Evolutionary conservation across 495 filamentous ascomycete genomes (phyloP).

Genomic region (Penicillium cataractarum): DNA sequence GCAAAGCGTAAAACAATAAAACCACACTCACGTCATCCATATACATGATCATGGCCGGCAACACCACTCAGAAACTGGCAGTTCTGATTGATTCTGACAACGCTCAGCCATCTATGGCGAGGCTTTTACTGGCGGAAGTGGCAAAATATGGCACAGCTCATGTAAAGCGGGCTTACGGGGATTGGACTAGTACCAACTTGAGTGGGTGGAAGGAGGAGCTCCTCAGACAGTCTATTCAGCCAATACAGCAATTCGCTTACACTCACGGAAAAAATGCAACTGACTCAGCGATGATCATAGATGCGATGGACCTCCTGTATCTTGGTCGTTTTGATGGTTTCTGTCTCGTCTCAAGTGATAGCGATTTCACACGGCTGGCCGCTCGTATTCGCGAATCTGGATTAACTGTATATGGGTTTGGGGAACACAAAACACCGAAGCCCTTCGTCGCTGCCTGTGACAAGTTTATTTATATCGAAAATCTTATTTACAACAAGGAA

Average conservation of each 20-base stretch:
- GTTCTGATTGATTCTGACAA: neutral
- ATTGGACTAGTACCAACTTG: neutral
- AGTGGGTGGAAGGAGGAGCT: neutral
- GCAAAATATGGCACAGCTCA: neutral
- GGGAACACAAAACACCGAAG: slow-evolving; percentile 8
- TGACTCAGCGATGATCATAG: neutral
- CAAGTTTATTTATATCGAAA: slow-evolving; percentile 14
- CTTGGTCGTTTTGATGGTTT: too few species aligned
- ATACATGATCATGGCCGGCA: too few species aligned
- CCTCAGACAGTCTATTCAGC: neutral
- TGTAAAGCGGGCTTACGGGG: neutral
- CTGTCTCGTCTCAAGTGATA: too few species aligned
- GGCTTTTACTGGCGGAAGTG: neutral
- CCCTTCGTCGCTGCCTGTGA: slow-evolving; percentile 16
- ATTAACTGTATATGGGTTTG: slow-evolving; percentile 12
- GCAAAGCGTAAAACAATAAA: too few species aligned
- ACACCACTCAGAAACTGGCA: too few species aligned
- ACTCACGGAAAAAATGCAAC: neutral
- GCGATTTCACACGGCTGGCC: too few species aligned
- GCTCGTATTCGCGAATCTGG: slow-evolving; percentile 16
- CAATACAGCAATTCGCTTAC: neutral
- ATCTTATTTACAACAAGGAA: slow-evolving; percentile 9
- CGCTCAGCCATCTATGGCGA: neutral
- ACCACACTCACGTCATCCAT: too few species aligned
- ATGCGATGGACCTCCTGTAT: neutral